Conservation (phyloP, 306 rosid genomes). For the Rosa chinensis region DNA sequence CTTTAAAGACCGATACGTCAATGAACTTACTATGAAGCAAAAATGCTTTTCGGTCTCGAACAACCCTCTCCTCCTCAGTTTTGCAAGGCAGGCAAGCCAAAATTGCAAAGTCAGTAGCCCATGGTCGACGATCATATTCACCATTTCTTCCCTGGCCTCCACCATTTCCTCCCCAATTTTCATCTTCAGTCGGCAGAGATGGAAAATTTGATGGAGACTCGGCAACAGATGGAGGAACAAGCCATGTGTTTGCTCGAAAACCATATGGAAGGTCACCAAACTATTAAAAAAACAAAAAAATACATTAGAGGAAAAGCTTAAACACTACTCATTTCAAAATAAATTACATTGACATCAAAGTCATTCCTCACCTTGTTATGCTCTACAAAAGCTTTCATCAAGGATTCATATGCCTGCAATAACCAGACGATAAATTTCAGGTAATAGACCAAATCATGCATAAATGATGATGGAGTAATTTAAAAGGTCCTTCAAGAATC, state of each 20-base stretch:
- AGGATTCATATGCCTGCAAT: conserved; percentile 77
- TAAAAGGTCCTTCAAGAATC: not conserved
- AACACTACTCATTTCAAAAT: not conserved
- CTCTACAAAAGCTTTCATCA: conserved; percentile 82
- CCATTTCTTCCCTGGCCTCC: conserved; percentile 83
- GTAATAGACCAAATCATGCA: not conserved
- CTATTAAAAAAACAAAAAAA: conserved; percentile 31
- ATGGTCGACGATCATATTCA: conserved; percentile 53
- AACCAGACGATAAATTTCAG: not conserved
- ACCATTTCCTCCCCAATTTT: conserved; percentile 90
- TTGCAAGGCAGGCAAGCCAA: conserved; percentile 81
- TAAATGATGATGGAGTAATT: conserved; percentile 1
- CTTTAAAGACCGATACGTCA: conserved; percentile 72
- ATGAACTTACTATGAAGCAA: conserved; percentile 79
- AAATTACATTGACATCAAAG: conserved; percentile 7
- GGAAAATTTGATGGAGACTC: conserved; percentile 66
- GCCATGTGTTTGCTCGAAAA: conserved; percentile 93
- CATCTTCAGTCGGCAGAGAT: conserved; percentile 76
- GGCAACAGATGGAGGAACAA: conserved; percentile 74
- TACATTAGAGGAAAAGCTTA: conserved; percentile 12
- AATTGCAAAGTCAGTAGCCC: conserved; percentile 77
- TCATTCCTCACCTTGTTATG: conserved; percentile 71
- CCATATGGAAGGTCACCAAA: conserved; percentile 98
- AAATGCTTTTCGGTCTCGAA: conserved; percentile 93
- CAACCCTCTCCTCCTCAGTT: conserved; percentile 90